Conservation (phyloP, 257 asterid genomes). For the Solanum neorickii region DNA sequence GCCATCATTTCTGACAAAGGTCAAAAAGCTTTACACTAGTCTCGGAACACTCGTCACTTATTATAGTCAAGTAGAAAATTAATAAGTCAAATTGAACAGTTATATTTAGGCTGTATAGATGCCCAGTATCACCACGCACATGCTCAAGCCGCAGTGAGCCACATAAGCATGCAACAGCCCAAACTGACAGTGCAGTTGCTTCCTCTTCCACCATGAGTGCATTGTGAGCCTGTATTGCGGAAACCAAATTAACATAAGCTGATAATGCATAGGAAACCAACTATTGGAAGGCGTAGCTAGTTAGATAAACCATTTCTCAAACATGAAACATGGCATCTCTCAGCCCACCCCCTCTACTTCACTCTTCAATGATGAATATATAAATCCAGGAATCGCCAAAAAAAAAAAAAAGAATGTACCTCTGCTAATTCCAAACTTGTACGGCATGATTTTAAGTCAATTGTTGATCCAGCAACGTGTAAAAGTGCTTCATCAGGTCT, state of each 20-base stretch:
- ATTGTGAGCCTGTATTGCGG: slow-evolving; percentile 46
- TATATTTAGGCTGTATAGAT: neutral
- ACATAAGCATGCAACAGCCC: slow-evolving; percentile 96
- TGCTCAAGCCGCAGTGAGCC: slow-evolving; percentile 93
- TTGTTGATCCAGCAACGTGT: slow-evolving; percentile 67
- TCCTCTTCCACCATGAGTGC: slow-evolving; percentile 97
- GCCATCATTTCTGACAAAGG: neutral
- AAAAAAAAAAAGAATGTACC: slow-evolving; percentile 25
- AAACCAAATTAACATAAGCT: neutral
- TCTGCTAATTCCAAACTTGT: slow-evolving; percentile 87
- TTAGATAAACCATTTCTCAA: neutral
- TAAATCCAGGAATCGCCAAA: neutral
- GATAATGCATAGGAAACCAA: neutral
- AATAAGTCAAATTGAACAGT: neutral
- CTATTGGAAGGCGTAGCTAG: neutral
- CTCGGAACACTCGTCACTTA: neutral
- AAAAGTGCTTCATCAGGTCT: slow-evolving; percentile 70
- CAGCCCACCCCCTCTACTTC: neutral
- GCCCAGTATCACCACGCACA: slow-evolving; percentile 29
- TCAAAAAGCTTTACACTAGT: neutral
- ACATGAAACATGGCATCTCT: neutral
- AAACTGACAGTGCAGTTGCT: slow-evolving; percentile 84
- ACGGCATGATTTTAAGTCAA: slow-evolving; percentile 74
- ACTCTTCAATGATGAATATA: neutral
- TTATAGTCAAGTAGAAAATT: neutral